Percentiles rank a stretch among this genome's conserved stretches.
phyloP scores from a whole-genome alignment of 2,329 filamentous ascomycete species.

The Monosporascus ibericus region DNA sequence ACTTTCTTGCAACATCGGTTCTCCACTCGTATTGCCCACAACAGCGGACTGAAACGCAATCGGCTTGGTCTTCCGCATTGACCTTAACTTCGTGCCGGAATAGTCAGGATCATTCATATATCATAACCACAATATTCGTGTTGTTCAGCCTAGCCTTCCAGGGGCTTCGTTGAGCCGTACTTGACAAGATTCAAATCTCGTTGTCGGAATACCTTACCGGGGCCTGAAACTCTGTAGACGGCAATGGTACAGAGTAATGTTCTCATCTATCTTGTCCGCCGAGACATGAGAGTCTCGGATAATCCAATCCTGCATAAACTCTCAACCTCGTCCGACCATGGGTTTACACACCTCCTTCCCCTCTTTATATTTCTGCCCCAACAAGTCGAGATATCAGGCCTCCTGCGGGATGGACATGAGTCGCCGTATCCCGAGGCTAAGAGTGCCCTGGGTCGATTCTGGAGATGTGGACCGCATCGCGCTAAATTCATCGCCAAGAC shows the following conservation, averaged over 20 bases:
- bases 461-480: slow-evolving; percentile 67
- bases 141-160: too few species aligned
- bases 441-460: slow-evolving; percentile 60
- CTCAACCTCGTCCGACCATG: slow-evolving; percentile 41
- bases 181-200: too few species aligned
- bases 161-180: background rate
- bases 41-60: too few species aligned
- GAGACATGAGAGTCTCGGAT: slow-evolving; percentile 67
- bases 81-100: too few species aligned
- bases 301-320: slow-evolving; percentile 65
- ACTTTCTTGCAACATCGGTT: too few species aligned
- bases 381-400: slow-evolving; percentile 70
- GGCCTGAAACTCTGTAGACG: background rate
- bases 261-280: slow-evolving; percentile 65
- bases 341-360: slow-evolving; percentile 64
- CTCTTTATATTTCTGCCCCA: slow-evolving; percentile 63
- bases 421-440: slow-evolving; percentile 65
- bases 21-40: too few species aligned
- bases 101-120: too few species aligned
- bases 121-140: too few species aligned
- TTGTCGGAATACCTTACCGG: background rate
- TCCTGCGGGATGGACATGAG: slow-evolving; percentile 47
- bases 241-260: slow-evolving; percentile 37
- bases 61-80: too few species aligned
- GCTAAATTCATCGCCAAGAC: slow-evolving; percentile 67